Evolutionary conservation across 164 flowering plant species (phyloP), one percentile per base, ranked within the genome.

Genomic region (Dillenia turbinata): DNA sequence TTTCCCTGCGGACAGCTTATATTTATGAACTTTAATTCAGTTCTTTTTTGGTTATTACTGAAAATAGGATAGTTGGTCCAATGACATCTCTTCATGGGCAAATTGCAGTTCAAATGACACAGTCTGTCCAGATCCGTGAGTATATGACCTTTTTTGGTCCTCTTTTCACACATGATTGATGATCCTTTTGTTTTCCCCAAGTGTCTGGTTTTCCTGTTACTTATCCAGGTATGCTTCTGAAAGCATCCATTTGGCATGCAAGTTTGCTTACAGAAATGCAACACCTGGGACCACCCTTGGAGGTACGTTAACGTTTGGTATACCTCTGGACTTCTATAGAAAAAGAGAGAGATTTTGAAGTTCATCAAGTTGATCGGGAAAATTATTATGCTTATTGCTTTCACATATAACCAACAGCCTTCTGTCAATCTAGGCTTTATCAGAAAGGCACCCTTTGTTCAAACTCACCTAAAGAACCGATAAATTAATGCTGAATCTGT

Each of bases 41-140:
- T 48, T 62, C 12, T 9, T 49, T 15, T 60, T 59, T 12, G 51
- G 56, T 63, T 24, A 7, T 54, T 22, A 24, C 51, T 65, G 60
- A 47, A 55, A 59, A 15, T 60, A 91, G 98, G 89, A 81, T 43
- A 64, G 19, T 57, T 85, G 93, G 92, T 77, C 79, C 47, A 63
- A 71, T 63, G 88, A 82, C 50, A 54, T 73, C 55, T 44, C 78
- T 50, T 66, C 74, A 52, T 84, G 90, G 94, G 83, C 75, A 62
- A 74, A 70, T 59, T 91, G 97, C 67, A 71, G 63, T 49, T 50
- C 65, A 24, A 69, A 77, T 59, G 64, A 67, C 5, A 82, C 82
- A 8, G 90, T 65, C 74, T 95, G 97, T 78, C 96, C 99, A 52
- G 74, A 91, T 62, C 81, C 73, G 99, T 95, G 78, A 84, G 96